Evolutionary conservation across 768 basidiomycete species (phyloP).

Genomic region (Tricholoma sp.): DNA sequence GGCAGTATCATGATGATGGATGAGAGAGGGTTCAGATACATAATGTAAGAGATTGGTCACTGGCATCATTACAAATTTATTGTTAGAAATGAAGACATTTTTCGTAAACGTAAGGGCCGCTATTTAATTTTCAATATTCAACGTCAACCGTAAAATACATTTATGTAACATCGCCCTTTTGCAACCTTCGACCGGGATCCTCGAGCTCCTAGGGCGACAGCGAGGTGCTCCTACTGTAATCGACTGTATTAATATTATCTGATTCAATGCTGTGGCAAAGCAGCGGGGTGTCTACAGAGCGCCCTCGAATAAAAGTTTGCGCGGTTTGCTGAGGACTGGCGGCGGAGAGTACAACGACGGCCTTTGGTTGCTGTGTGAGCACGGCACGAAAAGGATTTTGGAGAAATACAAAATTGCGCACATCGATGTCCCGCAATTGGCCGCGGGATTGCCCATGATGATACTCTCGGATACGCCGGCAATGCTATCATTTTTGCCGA

Average conservation of each 20-base stretch:
- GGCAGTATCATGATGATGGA: too few species aligned
- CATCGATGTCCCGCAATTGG: constrained; percentile 94
- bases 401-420: constrained; percentile 29
- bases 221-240: not conserved
- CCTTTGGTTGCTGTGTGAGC: constrained; percentile 25
- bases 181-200: too few species aligned
- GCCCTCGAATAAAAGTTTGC: constrained; percentile 45
- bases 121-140: too few species aligned
- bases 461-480: constrained; percentile 99
- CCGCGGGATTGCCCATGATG: constrained; percentile 97
- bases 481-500: constrained; percentile 91
- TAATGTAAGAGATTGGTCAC: too few species aligned
- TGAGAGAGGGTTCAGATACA: too few species aligned
- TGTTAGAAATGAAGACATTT: too few species aligned
- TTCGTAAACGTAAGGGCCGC: too few species aligned
- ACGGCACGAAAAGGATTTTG: not conserved
- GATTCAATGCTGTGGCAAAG: not conserved
- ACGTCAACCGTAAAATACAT: too few species aligned
- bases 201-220: too few species aligned
- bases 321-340: constrained; percentile 43
- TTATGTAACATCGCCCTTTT: too few species aligned
- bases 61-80: too few species aligned
- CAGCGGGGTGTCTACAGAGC: constrained; percentile 28
- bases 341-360: constrained; percentile 43
- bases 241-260: not conserved